These are phyloP conservation scores for Eragrostis tef DNA, from an alignment of 202 grass and related monocot species.

Conservation along the genomic window DNA sequence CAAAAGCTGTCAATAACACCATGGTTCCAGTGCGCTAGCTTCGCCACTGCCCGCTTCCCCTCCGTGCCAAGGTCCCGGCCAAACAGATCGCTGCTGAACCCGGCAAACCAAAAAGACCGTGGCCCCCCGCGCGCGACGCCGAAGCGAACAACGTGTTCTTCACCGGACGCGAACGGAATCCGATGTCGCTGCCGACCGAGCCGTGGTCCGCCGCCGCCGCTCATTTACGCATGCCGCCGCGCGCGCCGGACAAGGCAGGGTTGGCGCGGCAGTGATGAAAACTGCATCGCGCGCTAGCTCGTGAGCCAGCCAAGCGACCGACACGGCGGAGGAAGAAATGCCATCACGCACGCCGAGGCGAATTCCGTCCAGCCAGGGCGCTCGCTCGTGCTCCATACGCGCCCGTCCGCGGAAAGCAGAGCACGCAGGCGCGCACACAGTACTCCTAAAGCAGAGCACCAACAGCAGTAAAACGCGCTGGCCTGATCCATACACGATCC, in stretches of 20 bases:
- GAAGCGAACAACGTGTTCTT: neutral
- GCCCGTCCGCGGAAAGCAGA: neutral
- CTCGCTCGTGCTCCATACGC: neutral
- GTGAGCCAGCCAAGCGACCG: slow-evolving; percentile 25
- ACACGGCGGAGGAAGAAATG: neutral
- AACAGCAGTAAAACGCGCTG: neutral
- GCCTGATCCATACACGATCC: neutral
- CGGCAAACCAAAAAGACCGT: neutral
- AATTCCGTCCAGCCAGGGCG: neutral
- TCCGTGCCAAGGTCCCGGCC: neutral
- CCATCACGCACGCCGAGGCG: no score
- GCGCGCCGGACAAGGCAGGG: neutral
- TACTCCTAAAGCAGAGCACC: neutral
- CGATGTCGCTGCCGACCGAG: neutral
- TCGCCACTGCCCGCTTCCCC: no score
- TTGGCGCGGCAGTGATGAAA: no score
- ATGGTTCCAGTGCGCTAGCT: no score
- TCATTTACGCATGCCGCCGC: slow-evolving; percentile 20
- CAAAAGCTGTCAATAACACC: no score
- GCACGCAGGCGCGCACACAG: neutral
- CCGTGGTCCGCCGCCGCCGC: slow-evolving; percentile 21
- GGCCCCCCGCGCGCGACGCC: neutral
- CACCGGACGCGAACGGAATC: slow-evolving; percentile 2
- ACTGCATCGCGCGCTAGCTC: neutral
- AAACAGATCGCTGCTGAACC: neutral